Evolutionary conservation across 495 filamentous ascomycete genomes (phyloP).

Genomic region (Penicillium taxi): DNA sequence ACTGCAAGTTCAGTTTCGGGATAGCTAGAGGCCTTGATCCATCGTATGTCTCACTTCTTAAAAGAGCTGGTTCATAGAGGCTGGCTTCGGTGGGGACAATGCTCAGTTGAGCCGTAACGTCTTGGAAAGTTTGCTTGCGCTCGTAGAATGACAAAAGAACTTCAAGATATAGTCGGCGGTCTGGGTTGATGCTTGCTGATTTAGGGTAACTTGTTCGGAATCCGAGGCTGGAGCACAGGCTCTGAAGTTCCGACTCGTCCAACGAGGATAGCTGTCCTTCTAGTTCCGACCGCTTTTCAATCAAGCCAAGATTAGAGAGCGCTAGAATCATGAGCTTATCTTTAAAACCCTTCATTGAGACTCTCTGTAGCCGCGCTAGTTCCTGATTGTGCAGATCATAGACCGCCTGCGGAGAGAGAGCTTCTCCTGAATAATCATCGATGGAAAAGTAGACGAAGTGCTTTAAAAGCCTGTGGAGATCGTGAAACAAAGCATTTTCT

Average conservation of each 20-base stretch:
- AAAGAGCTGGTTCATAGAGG: slow-evolving; percentile 77
- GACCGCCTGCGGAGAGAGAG: slow-evolving; percentile 61
- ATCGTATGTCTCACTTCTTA: slow-evolving; percentile 83
- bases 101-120: slow-evolving; percentile 58
- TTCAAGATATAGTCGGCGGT: slow-evolving; percentile 66
- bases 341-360: slow-evolving; percentile 75
- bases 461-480: slow-evolving; percentile 66
- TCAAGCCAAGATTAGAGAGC: slow-evolving; percentile 83
- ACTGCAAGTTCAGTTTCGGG: slow-evolving; percentile 92
- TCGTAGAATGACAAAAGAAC: slow-evolving; percentile 71
- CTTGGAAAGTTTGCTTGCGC: slow-evolving; percentile 74
- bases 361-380: slow-evolving; percentile 73
- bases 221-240: slow-evolving; percentile 63
- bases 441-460: slow-evolving; percentile 86
- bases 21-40: slow-evolving; percentile 84
- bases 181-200: slow-evolving; percentile 49
- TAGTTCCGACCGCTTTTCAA: slow-evolving; percentile 71
- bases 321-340: slow-evolving; percentile 85
- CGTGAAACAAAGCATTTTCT: slow-evolving; percentile 70
- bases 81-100: slow-evolving; percentile 72
- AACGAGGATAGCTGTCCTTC: slow-evolving; percentile 67
- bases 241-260: slow-evolving; percentile 60
- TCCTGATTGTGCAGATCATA: slow-evolving; percentile 70
- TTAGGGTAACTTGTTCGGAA: slow-evolving; percentile 75
- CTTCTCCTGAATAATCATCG: slow-evolving; percentile 80